Evolutionary conservation across 257 asterid genomes (phyloP).

Genomic region (Handroanthus guayacan): DNA sequence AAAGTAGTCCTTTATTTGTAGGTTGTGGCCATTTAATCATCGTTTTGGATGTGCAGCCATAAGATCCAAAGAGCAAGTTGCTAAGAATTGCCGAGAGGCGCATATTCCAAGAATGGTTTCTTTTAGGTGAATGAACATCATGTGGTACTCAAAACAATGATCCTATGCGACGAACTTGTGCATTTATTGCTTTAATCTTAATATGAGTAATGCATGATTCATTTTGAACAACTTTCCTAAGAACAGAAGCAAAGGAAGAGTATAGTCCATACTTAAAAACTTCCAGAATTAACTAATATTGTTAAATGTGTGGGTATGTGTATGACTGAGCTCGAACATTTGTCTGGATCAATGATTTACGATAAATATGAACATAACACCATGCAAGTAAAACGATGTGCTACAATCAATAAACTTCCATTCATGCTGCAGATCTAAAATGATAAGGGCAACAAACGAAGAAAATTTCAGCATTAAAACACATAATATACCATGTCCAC

Average conservation of each 20-base stretch:
- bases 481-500: slow-evolving; percentile 75
- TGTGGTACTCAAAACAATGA: slow-evolving; percentile 9
- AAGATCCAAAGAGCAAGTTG: neutral
- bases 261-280: neutral
- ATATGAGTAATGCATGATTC: slow-evolving; percentile 1
- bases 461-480: neutral
- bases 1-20: slow-evolving; percentile 2
- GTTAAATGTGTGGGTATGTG: neutral
- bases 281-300: neutral
- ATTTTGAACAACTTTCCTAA: neutral
- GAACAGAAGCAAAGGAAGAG: neutral
- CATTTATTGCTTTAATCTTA: slow-evolving; percentile 13
- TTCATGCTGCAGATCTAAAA: neutral
- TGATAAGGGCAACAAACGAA: neutral
- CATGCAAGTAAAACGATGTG: neutral
- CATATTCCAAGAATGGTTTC: slow-evolving; percentile 27
- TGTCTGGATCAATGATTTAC: neutral
- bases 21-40: slow-evolving; percentile 7
- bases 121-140: slow-evolving; percentile 7
- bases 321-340: neutral
- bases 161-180: neutral
- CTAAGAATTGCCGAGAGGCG: neutral
- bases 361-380: neutral
- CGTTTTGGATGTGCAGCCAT: slow-evolving; percentile 17
- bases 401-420: slow-evolving; percentile 25